Evolutionary conservation across 129 eudicot species (phyloP).

Genomic region (Gnaphalium uliginosum): DNA sequence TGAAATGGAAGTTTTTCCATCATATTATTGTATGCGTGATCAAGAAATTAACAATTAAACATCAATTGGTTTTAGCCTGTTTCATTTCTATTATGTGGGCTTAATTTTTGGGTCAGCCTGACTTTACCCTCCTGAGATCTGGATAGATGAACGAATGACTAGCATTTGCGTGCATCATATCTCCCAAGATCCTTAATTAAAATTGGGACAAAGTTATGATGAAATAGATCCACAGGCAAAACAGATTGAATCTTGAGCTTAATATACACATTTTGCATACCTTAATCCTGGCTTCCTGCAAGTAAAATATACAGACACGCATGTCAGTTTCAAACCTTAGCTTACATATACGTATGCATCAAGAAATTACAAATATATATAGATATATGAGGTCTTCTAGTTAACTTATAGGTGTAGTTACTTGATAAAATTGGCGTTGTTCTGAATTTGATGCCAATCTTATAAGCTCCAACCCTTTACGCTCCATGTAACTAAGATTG

Average conservation of each 20-base stretch:
- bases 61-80: not conserved
- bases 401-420: constrained; percentile 15
- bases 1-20: constrained; percentile 31
- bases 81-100: not conserved
- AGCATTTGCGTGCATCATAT: not conserved
- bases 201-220: not conserved
- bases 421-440: constrained; percentile 83
- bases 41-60: not conserved
- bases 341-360: constrained; percentile 15
- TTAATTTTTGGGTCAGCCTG: not conserved
- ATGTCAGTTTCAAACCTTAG: constrained; percentile 26
- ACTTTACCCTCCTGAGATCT: constrained; percentile 1
- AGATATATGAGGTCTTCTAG: not conserved
- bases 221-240: not conserved
- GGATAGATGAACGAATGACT: not conserved
- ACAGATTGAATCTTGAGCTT: not conserved
- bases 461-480: constrained; percentile 49
- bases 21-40: constrained; percentile 5
- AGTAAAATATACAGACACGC: not conserved
- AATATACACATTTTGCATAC: constrained; percentile 35
- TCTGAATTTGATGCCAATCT: constrained; percentile 36
- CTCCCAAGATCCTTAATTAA: not conserved
- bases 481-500: constrained; percentile 53
- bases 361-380: not conserved
- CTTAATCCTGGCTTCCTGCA: constrained; percentile 90